These are phyloP conservation scores for Dryas octopetala DNA, from an alignment of 306 rosid species.

Conservation along the genomic window DNA sequence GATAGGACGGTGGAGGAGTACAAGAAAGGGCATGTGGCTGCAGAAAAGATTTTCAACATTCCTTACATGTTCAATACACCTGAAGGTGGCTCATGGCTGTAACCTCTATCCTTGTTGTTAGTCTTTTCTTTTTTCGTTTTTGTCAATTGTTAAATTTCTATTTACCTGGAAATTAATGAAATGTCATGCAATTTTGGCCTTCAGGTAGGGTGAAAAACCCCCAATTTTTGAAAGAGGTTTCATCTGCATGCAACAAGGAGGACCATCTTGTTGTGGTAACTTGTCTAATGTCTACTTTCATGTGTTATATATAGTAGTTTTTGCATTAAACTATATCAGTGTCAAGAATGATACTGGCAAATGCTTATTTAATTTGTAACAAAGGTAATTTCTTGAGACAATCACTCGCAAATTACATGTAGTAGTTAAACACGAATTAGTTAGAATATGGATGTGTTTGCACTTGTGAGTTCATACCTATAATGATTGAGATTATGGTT, in stretches of 20 bases:
- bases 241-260: conserved; percentile 56
- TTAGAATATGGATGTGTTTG: too few relatives aligned
- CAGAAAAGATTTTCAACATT: conserved; percentile 59
- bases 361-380: neutral
- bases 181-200: conserved; percentile 5
- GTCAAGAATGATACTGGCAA: neutral
- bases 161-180: neutral
- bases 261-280: conserved; percentile 73
- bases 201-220: conserved; percentile 73
- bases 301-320: neutral
- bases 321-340: neutral
- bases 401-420: too few relatives aligned
- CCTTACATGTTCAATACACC: conserved; percentile 70
- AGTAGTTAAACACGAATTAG: too few relatives aligned
- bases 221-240: conserved; percentile 53
- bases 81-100: conserved; percentile 63
- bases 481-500: too few relatives aligned
- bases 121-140: neutral
- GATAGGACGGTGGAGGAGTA: conserved; percentile 78
- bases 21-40: conserved; percentile 58
- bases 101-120: neutral
- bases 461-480: too few relatives aligned
- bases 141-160: too few relatives aligned
- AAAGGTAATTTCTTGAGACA: too few relatives aligned
- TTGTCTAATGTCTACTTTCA: neutral